These are phyloP conservation scores for Strigomonas culicis DNA, from an alignment of 208 protist species.

Conservation along the genomic window DNA sequence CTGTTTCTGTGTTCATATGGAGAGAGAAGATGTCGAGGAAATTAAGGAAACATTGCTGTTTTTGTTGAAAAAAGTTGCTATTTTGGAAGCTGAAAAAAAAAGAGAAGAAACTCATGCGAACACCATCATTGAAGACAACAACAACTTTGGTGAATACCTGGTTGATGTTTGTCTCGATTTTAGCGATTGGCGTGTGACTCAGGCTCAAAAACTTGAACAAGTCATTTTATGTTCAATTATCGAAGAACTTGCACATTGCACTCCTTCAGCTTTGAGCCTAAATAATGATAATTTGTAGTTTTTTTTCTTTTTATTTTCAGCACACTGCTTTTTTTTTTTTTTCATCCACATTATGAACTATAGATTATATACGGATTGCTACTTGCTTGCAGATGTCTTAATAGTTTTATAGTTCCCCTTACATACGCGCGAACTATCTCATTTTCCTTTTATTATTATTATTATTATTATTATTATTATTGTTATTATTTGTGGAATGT, in stretches of 20 bases:
- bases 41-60: not conserved
- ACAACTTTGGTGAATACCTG: too few species aligned
- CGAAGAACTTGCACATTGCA: too few species aligned
- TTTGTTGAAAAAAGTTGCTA: not conserved
- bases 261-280: not conserved
- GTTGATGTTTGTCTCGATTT: too few species aligned
- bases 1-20: not conserved
- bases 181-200: too few species aligned
- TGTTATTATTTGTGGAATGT: not conserved
- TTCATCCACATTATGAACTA: not conserved
- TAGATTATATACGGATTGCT: not conserved
- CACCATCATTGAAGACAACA: too few species aligned
- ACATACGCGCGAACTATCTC: not conserved
- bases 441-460: not conserved
- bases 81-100: too few species aligned
- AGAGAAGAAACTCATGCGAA: too few species aligned
- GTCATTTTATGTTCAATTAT: not conserved
- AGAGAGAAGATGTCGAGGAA: not conserved
- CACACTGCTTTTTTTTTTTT: not conserved
- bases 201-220: constrained; percentile 1
- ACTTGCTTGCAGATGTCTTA: not conserved
- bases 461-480: not conserved
- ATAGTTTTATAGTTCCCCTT: not conserved
- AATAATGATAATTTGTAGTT: not conserved
- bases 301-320: not conserved